Base-by-base conservation (phyloP, 495 filamentous ascomycete genomes). In the Copromyces sp. region DNA sequence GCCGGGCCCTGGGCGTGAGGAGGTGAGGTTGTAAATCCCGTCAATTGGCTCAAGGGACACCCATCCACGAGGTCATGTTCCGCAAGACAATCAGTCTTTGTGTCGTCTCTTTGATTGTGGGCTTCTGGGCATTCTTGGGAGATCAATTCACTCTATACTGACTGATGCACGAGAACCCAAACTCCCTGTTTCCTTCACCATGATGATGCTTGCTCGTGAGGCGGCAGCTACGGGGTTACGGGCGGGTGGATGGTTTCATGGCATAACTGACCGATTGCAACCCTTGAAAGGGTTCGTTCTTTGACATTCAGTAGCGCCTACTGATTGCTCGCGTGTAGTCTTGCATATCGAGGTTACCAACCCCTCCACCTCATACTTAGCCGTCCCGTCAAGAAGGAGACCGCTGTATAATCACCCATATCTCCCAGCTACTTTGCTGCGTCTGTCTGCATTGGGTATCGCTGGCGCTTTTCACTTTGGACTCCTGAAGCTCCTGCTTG, bases 391-490 rank as follows among this genome's bases (percentile, higher is more conserved):
- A 73, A 73, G 69, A 73, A 74, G 72, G 45, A 70, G 14, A 45
- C 70, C 74, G 72, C 74, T 74, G 69, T 74, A 74, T 72, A 75
- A 75, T 75, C 69, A 29, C 7, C 37, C 72, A 53, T 53, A 72
- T 71, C 53, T 70, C 69, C 74, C 72, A 75, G 71, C 74, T 69
- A 65, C 59, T 45, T 35, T 29, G 38, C 61, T 61, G 70, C 70
- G 61, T 24, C 20, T 53, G 20, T 24, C 44, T 45, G 35, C 35
- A n/a, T 41, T 73, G 40, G 37, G 45, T 73, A 71, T 74, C 45
- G 70, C 70, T 74, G 40, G 61, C 38, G 40, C 70, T 47, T 37
- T 38, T 39, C 11, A 39, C 32, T 41, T 42, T 53, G 20, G n/a
- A 53, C 45, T 53, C 20, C 20, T 29, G 9, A 59, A 24, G 47